Base-by-base conservation (phyloP, 805 yeast genomes). In the Scheffersomyces ergatensis region DNA sequence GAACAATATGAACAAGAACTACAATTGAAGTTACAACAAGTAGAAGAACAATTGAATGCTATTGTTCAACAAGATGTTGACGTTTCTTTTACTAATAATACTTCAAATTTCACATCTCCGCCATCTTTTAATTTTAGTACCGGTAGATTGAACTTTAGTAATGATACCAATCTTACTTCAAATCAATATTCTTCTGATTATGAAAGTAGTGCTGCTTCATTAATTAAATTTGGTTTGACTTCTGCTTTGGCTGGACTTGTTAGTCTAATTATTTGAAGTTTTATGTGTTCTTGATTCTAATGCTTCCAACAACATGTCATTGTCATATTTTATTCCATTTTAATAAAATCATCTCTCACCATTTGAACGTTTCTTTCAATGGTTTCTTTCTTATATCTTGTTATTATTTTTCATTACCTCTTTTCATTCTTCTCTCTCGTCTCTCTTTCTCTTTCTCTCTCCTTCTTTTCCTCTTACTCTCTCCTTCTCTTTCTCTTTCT, bases 171-270 rank as follows among this genome's bases (percentile, higher is more conserved):
- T 15, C 18, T 29, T 14, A 29, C 32, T 4, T 23, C 36, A 32
- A 37, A 23, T 31, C 16, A 39, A 34, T 37, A 36, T 31, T 36
- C 43, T 12, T 16, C 27, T 13, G 44, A 38, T 20, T 38, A 27
- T 24, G 43, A 40, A 30, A 42, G 37, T 29, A 34, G 18, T 1
- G 46, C 32, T 12, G 18, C 34, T 20, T 31, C 26, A 6, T 5
- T 18, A 9, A 17, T 27, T 14, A 18, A 21, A 8, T 30, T 36
- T 23, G 25, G 34, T 3, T 18, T 36, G 13, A 9, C 27, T 6
- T 14, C 39, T 13, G n/a, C n/a, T 15, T 11, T 29, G 4, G 39
- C 39, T 17, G 34, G 34, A 18, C 13, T 27, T 27, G 13, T 36
- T 12, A 24, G 34, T 14, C n/a, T 36, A 3, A 17, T 36, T 7